phyloP scores from a whole-genome alignment of 768 basidiomycete species.

The Suillus alpinus region DNA sequence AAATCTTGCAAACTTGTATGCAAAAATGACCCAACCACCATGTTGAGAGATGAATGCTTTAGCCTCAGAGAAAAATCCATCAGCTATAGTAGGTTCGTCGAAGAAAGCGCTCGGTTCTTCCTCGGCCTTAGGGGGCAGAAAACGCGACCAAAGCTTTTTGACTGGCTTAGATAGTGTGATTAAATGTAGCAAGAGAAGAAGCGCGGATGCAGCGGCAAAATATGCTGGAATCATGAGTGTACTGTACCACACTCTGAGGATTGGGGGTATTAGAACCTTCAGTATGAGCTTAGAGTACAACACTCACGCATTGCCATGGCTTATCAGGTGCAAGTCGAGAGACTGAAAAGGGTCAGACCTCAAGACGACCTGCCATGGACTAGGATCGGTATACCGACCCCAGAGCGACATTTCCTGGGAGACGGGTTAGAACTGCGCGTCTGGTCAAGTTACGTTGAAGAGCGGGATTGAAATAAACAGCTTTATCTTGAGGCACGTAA shows the following conservation, averaged over 20 bases:
- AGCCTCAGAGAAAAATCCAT: conserved; percentile 29
- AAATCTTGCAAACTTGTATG: conserved; percentile 20
- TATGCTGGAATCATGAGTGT: conserved; percentile 15
- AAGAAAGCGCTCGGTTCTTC: background rate
- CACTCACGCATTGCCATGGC: background rate
- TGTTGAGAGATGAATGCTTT: conserved; percentile 17
- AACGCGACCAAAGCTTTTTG: background rate
- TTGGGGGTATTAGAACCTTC: background rate
- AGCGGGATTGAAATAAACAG: background rate
- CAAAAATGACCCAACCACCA: conserved; percentile 23
- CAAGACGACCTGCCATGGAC: conserved; percentile 9
- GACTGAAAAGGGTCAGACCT: background rate
- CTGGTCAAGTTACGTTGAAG: background rate
- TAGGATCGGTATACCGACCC: conserved; percentile 1
- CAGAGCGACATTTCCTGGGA: conserved; percentile 8
- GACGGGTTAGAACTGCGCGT: background rate
- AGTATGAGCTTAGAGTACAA: background rate
- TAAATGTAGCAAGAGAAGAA: conserved; percentile 4
- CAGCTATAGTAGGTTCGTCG: background rate
- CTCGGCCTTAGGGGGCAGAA: background rate
- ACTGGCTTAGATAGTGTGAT: conserved; percentile 8
- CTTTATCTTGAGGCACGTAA: background rate
- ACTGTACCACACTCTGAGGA: conserved; percentile 3
- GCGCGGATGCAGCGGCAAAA: conserved; percentile 9
- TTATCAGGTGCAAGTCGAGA: background rate